phyloP scores from a whole-genome alignment of 805 yeast species.

The Candida patagonica region DNA sequence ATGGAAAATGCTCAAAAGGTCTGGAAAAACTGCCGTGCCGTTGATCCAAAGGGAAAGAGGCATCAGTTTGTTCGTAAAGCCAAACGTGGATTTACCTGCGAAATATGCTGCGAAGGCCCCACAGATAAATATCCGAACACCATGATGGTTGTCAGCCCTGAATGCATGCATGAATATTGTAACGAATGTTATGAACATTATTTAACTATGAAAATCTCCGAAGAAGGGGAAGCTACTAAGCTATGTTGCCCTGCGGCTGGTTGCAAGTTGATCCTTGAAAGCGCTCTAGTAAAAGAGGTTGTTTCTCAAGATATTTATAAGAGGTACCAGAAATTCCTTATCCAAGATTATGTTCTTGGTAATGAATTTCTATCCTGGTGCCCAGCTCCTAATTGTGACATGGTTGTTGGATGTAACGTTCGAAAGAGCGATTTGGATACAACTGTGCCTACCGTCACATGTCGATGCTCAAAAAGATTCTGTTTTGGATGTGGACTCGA shows the following conservation, averaged over 20 bases:
- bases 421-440: slow-evolving; percentile 18
- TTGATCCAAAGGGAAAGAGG: not conserved
- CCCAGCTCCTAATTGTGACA: slow-evolving; percentile 73
- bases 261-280: slow-evolving; percentile 36
- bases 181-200: slow-evolving; percentile 57
- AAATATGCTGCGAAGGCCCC: slow-evolving; percentile 63
- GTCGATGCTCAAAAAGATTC: slow-evolving; percentile 58
- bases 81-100: slow-evolving; percentile 37
- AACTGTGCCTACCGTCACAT: slow-evolving; percentile 57
- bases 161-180: slow-evolving; percentile 70
- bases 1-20: slow-evolving; percentile 36
- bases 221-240: slow-evolving; percentile 26
- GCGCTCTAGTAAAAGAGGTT: slow-evolving; percentile 27
- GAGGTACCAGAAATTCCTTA: slow-evolving; percentile 19
- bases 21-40: slow-evolving; percentile 29
- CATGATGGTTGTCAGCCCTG: slow-evolving; percentile 38
- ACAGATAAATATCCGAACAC: slow-evolving; percentile 34
- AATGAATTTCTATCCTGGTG: slow-evolving; percentile 57
- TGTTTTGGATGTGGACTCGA: slow-evolving; percentile 70
- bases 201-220: slow-evolving; percentile 34
- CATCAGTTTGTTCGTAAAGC: slow-evolving; percentile 11
- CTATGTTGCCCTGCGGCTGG: slow-evolving; percentile 56
- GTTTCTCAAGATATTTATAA: slow-evolving; percentile 23
- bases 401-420: slow-evolving; percentile 39
- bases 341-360: slow-evolving; percentile 42